Evolutionary conservation across 768 basidiomycete genomes (phyloP).

Genomic region (Leucocoprinus birnbaumii): DNA sequence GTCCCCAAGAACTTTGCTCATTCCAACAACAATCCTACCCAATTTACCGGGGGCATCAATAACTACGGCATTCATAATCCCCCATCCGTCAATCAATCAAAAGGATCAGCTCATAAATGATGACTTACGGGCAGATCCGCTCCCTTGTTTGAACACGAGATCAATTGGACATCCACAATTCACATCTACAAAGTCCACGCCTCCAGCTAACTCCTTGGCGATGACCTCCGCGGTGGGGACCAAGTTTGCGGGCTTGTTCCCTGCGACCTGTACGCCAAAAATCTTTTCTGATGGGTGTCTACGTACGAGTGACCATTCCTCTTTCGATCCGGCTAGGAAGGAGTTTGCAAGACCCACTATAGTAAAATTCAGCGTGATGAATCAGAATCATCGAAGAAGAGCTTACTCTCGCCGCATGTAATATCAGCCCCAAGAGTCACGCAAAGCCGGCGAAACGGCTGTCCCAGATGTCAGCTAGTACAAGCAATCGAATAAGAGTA

Average conservation of each 20-base stretch:
- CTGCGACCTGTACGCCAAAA: slow-evolving; percentile 93
- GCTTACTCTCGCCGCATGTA: slow-evolving; percentile 88
- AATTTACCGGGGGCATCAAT: slow-evolving; percentile 81
- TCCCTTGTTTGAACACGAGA: slow-evolving; percentile 87
- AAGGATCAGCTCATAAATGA: slow-evolving; percentile 3
- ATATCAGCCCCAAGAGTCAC: slow-evolving; percentile 88
- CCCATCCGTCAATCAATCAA: neutral
- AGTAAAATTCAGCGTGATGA: slow-evolving; percentile 4
- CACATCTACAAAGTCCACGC: slow-evolving; percentile 89
- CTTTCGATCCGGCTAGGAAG: slow-evolving; percentile 82
- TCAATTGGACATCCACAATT: slow-evolving; percentile 99
- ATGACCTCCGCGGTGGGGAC: slow-evolving; percentile 83
- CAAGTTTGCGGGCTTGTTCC: slow-evolving; percentile 77
- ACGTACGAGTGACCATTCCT: slow-evolving; percentile 93
- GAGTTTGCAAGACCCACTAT: slow-evolving; percentile 92
- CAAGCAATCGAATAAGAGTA: neutral
- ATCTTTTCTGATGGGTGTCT: slow-evolving; percentile 82
- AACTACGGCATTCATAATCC: slow-evolving; percentile 42
- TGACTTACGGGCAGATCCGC: slow-evolving; percentile 83
- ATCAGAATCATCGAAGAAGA: neutral
- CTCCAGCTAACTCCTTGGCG: slow-evolving; percentile 57
- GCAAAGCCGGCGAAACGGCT: slow-evolving; percentile 94
- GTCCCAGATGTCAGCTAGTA: neutral
- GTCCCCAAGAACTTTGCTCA: slow-evolving; percentile 88
- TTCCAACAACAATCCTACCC: slow-evolving; percentile 84